phyloP scores from a whole-genome alignment of 352 stramenopile species.

The Globisporangium acanthophoron region DNA sequence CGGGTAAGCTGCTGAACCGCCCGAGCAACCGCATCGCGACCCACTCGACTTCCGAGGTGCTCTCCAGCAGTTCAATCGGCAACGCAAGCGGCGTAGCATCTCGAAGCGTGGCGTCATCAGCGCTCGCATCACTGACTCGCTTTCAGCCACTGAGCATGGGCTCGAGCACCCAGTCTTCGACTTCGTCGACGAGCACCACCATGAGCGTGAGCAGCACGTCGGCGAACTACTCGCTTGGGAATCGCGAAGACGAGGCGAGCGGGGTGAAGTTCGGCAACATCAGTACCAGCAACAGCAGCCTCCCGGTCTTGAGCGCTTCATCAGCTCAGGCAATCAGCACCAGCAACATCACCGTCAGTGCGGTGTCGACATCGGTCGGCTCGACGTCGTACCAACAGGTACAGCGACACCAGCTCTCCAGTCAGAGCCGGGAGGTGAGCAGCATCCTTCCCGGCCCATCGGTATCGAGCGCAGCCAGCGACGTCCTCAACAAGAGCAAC shows the following conservation, averaged over 20 bases:
- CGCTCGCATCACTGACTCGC: conserved; percentile 38
- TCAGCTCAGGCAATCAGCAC: conserved; percentile 5
- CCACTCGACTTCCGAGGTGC: conserved; percentile 18
- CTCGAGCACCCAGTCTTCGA: conserved; percentile 26
- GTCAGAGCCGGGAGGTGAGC: conserved; percentile 3
- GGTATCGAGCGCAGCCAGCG: conserved; percentile 2
- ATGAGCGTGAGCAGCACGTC: neutral
- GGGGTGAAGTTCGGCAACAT: neutral
- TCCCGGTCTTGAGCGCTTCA: conserved; percentile 13
- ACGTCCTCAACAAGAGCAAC: conserved; percentile 20
- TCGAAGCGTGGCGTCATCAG: conserved; percentile 22
- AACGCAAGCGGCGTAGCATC: conserved; percentile 7
- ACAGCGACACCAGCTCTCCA: conserved; percentile 8
- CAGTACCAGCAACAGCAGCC: no score
- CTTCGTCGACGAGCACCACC: conserved; percentile 5
- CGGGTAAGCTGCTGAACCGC: conserved; percentile 29
- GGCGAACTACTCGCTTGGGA: conserved; percentile 12
- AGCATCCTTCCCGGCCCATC: conserved; percentile 9
- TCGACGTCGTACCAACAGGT: conserved; percentile 9
- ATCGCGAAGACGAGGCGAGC: conserved; percentile 14
- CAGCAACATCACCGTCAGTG: conserved; percentile 5
- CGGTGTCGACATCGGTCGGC: neutral
- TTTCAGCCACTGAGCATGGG: conserved; percentile 20
- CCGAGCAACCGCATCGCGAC: conserved; percentile 21
- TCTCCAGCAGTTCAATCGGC: no score